These are phyloP conservation scores for Gentiana macrophylla DNA, from an alignment of 257 asterid genomes.

Conservation along the genomic window DNA sequence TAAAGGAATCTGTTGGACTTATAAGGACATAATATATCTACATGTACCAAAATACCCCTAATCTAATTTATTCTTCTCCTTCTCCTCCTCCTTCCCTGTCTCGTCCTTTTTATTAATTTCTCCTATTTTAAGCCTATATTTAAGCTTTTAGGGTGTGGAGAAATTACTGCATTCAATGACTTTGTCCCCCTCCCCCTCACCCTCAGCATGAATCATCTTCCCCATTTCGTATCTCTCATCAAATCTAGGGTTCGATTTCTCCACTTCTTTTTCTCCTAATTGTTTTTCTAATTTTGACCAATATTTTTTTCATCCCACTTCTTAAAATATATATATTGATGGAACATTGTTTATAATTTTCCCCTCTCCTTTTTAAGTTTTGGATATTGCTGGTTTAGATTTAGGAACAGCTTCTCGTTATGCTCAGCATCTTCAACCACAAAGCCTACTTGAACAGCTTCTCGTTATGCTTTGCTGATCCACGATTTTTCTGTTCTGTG, in stretches of 20 bases:
- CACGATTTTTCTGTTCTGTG: too few species aligned
- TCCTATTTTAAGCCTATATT: slow-evolving; percentile 9
- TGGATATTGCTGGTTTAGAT: slow-evolving; percentile 70
- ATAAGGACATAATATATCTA: too few species aligned
- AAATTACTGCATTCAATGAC: slow-evolving; percentile 5
- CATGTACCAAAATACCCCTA: too few species aligned
- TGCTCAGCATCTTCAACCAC: slow-evolving; percentile 36
- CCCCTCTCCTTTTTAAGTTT: slow-evolving; percentile 6
- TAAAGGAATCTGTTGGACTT: too few species aligned
- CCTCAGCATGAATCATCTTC: background rate
- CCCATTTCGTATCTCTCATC: slow-evolving; percentile 10
- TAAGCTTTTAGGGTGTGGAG: slow-evolving; percentile 13
- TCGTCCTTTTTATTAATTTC: too few species aligned
- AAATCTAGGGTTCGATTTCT: slow-evolving; percentile 15
- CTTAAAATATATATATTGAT: slow-evolving; percentile 6
- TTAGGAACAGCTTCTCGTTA: slow-evolving; percentile 58
- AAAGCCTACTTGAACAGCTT: slow-evolving; percentile 5
- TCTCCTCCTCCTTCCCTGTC: too few species aligned
- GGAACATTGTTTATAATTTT: slow-evolving; percentile 8
- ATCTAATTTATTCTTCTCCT: too few species aligned
- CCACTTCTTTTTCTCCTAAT: background rate
- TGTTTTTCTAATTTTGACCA: background rate
- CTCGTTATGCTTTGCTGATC: too few species aligned
- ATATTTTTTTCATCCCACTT: background rate
- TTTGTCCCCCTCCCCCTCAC: slow-evolving; percentile 1